Conservation (phyloP, 164 flowering plant genomes). For the Macadamia integrifolia region DNA sequence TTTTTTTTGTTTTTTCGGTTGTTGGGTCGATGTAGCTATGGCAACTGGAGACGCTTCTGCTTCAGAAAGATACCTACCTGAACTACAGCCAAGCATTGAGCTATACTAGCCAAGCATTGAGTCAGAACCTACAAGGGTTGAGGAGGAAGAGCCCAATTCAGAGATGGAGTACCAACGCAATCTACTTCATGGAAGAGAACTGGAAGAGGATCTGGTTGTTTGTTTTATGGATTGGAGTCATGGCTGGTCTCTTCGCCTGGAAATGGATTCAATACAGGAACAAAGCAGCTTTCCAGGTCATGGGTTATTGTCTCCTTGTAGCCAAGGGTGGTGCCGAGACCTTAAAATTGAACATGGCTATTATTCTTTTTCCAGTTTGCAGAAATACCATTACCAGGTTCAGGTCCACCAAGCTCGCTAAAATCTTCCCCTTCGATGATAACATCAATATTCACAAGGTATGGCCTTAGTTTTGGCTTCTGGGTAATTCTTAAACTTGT, state of each 20-base stretch:
- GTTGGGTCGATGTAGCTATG: constrained; percentile 53
- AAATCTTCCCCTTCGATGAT: constrained; percentile 80
- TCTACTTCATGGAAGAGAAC: constrained; percentile 69
- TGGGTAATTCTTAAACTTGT: background rate
- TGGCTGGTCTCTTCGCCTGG: constrained; percentile 79
- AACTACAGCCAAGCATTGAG: constrained; percentile 96
- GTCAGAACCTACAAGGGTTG: constrained; percentile 86
- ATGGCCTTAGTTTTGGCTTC: background rate
- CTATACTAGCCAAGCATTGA: constrained; percentile 95
- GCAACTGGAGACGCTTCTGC: constrained; percentile 92
- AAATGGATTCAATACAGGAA: constrained; percentile 78
- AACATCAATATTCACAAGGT: constrained; percentile 99
- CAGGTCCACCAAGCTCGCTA: constrained; percentile 61
- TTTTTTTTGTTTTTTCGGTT: too few species aligned
- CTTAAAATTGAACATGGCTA: constrained; percentile 93
- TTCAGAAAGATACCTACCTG: constrained; percentile 95
- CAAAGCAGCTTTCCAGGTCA: constrained; percentile 56
- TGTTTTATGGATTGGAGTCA: constrained; percentile 62
- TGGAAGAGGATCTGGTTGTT: constrained; percentile 91
- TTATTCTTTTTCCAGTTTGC: constrained; percentile 85
- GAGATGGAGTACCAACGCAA: constrained; percentile 38
- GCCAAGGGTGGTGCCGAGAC: constrained; percentile 99
- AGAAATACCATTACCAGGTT: constrained; percentile 95
- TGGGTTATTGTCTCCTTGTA: constrained; percentile 90
- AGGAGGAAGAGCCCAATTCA: constrained; percentile 45